Percentiles rank a stretch among this genome's conserved stretches.
phyloP scores from a whole-genome alignment of 148 eudicot genomes.

The Oxyria digyna region DNA sequence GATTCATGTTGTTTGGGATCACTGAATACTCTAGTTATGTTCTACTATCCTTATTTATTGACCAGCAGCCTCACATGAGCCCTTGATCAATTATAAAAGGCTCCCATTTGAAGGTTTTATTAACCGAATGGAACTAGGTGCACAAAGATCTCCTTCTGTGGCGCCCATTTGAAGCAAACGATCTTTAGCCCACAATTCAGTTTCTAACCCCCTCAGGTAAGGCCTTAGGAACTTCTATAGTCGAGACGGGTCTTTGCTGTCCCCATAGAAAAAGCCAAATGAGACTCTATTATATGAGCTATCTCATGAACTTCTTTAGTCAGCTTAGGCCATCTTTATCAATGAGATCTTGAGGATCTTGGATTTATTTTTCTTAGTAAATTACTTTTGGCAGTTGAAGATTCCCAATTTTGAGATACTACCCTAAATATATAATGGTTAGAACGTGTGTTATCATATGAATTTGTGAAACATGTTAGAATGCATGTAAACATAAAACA shows the following conservation, averaged over 20 bases:
- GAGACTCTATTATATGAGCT: conserved; percentile 10
- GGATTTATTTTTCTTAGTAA: too few species aligned
- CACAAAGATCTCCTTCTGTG: conserved; percentile 18
- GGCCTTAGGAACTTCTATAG: conserved; percentile 1
- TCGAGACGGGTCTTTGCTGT: conserved; percentile 11
- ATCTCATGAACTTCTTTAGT: conserved; percentile 12
- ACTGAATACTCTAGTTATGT: too few species aligned
- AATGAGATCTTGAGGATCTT: too few species aligned
- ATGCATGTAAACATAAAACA: too few species aligned
- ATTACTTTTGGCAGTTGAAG: too few species aligned
- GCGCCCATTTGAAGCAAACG: conserved; percentile 15
- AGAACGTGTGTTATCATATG: too few species aligned
- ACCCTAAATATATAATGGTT: too few species aligned
- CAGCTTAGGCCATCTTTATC: conserved; percentile 11
- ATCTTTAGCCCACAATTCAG: background rate
- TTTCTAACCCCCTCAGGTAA: conserved; percentile 10
- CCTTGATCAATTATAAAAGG: conserved; percentile 20
- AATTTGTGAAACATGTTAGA: too few species aligned
- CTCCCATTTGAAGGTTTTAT: conserved; percentile 13
- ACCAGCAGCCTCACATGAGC: conserved; percentile 20
- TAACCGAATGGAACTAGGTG: too few species aligned
- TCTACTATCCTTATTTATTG: too few species aligned
- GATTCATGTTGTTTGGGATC: conserved; percentile 10
- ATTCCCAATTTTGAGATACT: too few species aligned
- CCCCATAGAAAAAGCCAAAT: conserved; percentile 15